Conservation (phyloP, 495 filamentous ascomycete genomes). For the Penicillium steckii region DNA sequence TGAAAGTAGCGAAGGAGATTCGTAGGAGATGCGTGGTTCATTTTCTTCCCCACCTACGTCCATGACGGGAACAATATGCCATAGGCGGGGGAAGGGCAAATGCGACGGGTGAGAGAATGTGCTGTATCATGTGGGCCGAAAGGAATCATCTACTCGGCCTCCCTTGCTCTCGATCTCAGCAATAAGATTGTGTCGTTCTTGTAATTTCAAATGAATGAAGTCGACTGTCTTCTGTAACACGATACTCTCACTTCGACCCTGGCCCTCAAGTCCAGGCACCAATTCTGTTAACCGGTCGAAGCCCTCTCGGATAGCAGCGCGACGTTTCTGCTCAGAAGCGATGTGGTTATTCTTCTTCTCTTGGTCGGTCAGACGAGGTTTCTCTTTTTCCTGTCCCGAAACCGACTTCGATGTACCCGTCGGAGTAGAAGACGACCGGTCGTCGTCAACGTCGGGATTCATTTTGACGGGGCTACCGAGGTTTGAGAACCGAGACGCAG, state of each 20-base stretch:
- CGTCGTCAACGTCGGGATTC: slow-evolving; percentile 34
- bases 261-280: slow-evolving; percentile 79
- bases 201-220: slow-evolving; percentile 65
- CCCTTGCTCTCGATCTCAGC: slow-evolving; percentile 60
- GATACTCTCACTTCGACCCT: slow-evolving; percentile 80
- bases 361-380: slow-evolving; percentile 76
- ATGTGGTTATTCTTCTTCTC: slow-evolving; percentile 94
- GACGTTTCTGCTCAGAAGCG: slow-evolving; percentile 84
- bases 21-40: slow-evolving; percentile 13
- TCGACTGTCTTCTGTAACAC: slow-evolving; percentile 76
- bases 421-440: slow-evolving; percentile 48
- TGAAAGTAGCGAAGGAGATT: slow-evolving; percentile 12
- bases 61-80: slow-evolving; percentile 1
- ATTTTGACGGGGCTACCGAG: slow-evolving; percentile 21
- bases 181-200: slow-evolving; percentile 60
- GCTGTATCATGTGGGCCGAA: slow-evolving; percentile 32
- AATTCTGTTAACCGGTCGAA: slow-evolving; percentile 81
- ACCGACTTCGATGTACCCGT: slow-evolving; percentile 57
- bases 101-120: slow-evolving; percentile 1
- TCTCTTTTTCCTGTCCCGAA: slow-evolving; percentile 54
- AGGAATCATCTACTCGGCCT: slow-evolving; percentile 51
- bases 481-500: background rate
- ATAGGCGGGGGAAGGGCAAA: background rate
- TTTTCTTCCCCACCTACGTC: slow-evolving; percentile 21
- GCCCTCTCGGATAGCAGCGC: slow-evolving; percentile 80